Conservation (phyloP, 2,329 filamentous ascomycete genomes). For the Pseudonectria foliicola region DNA sequence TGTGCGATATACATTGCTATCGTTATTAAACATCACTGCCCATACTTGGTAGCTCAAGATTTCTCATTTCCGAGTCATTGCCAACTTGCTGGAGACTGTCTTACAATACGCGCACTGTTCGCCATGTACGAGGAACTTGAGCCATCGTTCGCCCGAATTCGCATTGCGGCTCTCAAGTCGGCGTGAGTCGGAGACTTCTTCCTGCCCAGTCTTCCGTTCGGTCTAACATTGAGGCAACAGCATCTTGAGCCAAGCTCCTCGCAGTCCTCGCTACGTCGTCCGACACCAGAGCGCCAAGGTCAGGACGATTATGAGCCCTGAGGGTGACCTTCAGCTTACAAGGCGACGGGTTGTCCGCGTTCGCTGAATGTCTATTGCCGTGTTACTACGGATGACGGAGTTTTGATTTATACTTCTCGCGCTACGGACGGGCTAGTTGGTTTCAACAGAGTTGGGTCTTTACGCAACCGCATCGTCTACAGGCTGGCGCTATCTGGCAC, state of each 20-base stretch:
- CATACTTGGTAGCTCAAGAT: too few relatives aligned
- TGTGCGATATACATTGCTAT: too few relatives aligned
- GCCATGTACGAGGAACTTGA: slow-evolving; percentile 35
- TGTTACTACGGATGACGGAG: too few relatives aligned
- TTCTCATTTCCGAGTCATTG: too few relatives aligned
- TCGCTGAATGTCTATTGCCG: background rate
- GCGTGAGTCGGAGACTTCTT: slow-evolving; percentile 39
- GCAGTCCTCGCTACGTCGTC: slow-evolving; percentile 8
- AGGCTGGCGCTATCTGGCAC: slow-evolving; percentile 4
- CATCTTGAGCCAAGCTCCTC: slow-evolving; percentile 5
- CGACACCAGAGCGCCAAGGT: slow-evolving; percentile 19
- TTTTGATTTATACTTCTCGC: too few relatives aligned
- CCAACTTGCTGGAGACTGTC: too few relatives aligned
- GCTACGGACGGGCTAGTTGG: too few relatives aligned
- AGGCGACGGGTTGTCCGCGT: slow-evolving; percentile 18
- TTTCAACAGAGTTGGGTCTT: too few relatives aligned
- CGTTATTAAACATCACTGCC: too few relatives aligned
- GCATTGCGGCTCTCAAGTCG: slow-evolving; percentile 40
- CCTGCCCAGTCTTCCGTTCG: background rate
- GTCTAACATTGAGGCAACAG: background rate
- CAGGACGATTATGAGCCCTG: slow-evolving; percentile 11
- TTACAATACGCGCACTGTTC: too few relatives aligned
- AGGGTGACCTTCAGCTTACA: slow-evolving; percentile 13
- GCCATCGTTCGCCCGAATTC: slow-evolving; percentile 36
- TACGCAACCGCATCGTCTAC: too few relatives aligned